Evolutionary conservation across 495 filamentous ascomycete species (phyloP).

Genomic region (Neurospora africana): DNA sequence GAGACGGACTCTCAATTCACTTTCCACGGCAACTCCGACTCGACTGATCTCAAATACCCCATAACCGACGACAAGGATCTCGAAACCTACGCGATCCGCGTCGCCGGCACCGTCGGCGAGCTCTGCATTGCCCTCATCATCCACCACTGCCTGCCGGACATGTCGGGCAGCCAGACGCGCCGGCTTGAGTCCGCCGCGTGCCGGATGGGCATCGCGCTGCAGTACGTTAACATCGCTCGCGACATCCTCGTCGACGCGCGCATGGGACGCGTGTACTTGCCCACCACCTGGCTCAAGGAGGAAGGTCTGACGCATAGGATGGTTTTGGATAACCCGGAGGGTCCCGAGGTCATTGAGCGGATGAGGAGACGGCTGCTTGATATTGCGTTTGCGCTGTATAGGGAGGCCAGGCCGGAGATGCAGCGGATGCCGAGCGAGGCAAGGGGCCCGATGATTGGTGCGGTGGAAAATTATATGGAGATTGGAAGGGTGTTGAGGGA

Average conservation of each 20-base stretch:
- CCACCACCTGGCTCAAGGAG: constrained; percentile 47
- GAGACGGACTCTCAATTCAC: constrained; percentile 48
- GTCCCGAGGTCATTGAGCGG: constrained; percentile 25
- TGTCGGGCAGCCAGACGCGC: constrained; percentile 13
- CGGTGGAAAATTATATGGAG: constrained; percentile 65
- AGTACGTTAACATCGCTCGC: constrained; percentile 62
- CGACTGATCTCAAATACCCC: constrained; percentile 28
- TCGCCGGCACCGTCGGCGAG: constrained; percentile 59
- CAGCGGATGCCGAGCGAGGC: constrained; percentile 44
- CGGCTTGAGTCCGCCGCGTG: constrained; percentile 36
- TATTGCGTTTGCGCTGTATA: constrained; percentile 45
- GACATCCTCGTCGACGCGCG: constrained; percentile 52
- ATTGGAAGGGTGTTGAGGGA: constrained; percentile 50
- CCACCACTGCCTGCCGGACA: constrained; percentile 30
- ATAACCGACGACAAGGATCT: constrained; percentile 46
- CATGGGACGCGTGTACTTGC: constrained; percentile 53
- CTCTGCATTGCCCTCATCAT: constrained; percentile 53
- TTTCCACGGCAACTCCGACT: neutral
- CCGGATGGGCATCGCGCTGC: constrained; percentile 56
- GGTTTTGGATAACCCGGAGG: constrained; percentile 37
- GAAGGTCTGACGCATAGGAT: constrained; percentile 40
- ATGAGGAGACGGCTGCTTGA: constrained; percentile 44
- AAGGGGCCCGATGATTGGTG: constrained; percentile 50
- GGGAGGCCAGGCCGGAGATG: constrained; percentile 38
- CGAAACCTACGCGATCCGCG: constrained; percentile 44